These are phyloP conservation scores for Xerophyta viscosa DNA, from an alignment of 106 monocot genomes.

Conservation along the genomic window DNA sequence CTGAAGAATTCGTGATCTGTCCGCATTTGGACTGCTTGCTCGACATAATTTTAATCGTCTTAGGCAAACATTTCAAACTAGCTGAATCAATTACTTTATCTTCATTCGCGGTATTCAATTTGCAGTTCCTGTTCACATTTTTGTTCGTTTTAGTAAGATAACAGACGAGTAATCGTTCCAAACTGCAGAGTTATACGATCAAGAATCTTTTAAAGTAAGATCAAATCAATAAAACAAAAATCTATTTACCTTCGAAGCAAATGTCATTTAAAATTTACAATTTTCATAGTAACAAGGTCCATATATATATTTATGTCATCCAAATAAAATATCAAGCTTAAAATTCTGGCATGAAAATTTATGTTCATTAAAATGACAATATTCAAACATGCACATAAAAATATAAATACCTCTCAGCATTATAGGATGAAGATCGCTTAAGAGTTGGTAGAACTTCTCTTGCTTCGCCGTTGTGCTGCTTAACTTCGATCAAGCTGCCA, in stretches of 20 bases:
- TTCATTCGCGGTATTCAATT: slow-evolving; percentile 19
- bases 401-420: slow-evolving; percentile 14
- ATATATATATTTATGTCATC: too few species aligned
- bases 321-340: too few species aligned
- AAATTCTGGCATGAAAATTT: not conserved
- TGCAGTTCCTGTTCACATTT: slow-evolving; percentile 32
- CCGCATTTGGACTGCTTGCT: slow-evolving; percentile 38
- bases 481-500: slow-evolving; percentile 26
- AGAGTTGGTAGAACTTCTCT: slow-evolving; percentile 8
- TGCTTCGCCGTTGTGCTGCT: slow-evolving; percentile 17
- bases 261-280: too few species aligned
- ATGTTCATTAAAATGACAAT: not conserved
- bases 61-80: slow-evolving; percentile 53
- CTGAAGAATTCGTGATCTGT: slow-evolving; percentile 40
- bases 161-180: not conserved
- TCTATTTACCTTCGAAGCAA: too few species aligned
- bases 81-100: slow-evolving; percentile 33
- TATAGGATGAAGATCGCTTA: slow-evolving; percentile 23
- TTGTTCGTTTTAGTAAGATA: not conserved
- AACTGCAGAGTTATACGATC: not conserved
- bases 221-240: too few species aligned
- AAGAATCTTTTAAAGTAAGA: not conserved
- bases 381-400: not conserved
- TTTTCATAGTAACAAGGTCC: too few species aligned
- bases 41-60: slow-evolving; percentile 33